Conservation (phyloP, 306 rosid species). For the Ceratonia siliqua region DNA sequence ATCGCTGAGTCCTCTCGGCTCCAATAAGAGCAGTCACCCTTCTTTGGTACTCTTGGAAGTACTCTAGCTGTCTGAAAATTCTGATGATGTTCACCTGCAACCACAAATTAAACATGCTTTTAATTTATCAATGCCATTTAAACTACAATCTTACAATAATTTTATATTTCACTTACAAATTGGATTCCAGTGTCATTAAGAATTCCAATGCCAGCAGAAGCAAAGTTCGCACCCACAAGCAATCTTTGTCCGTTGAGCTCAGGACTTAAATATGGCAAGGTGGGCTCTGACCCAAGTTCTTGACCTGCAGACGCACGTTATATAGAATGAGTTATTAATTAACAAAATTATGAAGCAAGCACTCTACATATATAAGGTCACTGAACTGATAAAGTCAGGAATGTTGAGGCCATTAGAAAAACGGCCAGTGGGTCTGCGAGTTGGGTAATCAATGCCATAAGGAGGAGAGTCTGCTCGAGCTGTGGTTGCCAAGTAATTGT, state of each 20-base stretch:
- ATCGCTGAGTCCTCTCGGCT: slow-evolving; percentile 27
- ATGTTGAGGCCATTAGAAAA: slow-evolving; percentile 83
- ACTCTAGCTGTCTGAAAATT: slow-evolving; percentile 56
- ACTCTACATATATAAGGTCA: background rate
- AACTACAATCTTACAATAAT: too few species aligned
- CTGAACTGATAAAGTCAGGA: slow-evolving; percentile 73
- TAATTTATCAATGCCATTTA: too few species aligned
- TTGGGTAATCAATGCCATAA: slow-evolving; percentile 78
- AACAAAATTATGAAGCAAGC: background rate
- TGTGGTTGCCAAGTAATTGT: slow-evolving; percentile 67
- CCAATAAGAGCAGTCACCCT: slow-evolving; percentile 60
- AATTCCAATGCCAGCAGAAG: slow-evolving; percentile 93
- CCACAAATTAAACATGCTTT: background rate
- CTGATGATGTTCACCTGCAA: slow-evolving; percentile 69
- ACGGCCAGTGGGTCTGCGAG: slow-evolving; percentile 73
- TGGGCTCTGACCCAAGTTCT: slow-evolving; percentile 59
- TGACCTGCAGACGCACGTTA: slow-evolving; percentile 44
- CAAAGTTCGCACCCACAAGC: slow-evolving; percentile 89
- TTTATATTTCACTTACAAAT: slow-evolving; percentile 59
- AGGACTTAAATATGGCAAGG: slow-evolving; percentile 73
- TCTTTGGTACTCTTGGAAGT: slow-evolving; percentile 61
- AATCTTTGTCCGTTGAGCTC: slow-evolving; percentile 55
- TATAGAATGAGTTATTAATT: background rate
- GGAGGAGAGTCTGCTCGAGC: slow-evolving; percentile 75
- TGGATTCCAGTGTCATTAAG: slow-evolving; percentile 90